phyloP scores from a whole-genome alignment of 345 rosid genomes.

The Noccaea caerulescens region DNA sequence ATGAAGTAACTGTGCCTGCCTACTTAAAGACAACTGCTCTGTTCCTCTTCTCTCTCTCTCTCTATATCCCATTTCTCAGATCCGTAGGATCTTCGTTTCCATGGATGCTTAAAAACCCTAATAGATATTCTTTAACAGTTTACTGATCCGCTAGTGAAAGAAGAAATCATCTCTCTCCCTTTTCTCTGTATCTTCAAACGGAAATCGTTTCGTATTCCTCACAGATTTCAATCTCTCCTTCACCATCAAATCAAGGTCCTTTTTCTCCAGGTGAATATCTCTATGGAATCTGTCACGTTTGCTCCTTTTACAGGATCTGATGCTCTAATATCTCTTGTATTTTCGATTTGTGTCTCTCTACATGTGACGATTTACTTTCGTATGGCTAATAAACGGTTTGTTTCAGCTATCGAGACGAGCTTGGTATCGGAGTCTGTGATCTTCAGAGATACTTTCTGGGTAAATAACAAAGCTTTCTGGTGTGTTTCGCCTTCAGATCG shows the following conservation, averaged over 20 bases:
- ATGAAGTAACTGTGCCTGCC: conserved; percentile 39
- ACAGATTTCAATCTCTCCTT: background rate
- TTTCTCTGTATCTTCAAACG: conserved; percentile 7
- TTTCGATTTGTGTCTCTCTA: background rate
- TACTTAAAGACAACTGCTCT: conserved; percentile 36
- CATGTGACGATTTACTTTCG: conserved; percentile 32
- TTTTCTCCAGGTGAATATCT: conserved; percentile 32
- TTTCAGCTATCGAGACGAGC: conserved; percentile 32
- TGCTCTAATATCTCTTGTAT: background rate
- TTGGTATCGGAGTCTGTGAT: conserved; percentile 19
- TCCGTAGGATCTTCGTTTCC: conserved; percentile 39
- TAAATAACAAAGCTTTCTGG: background rate
- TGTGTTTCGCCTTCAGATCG: background rate
- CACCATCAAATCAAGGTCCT: conserved; percentile 12
- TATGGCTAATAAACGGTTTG: background rate
- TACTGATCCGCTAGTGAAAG: conserved; percentile 15
- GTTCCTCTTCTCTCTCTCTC: background rate
- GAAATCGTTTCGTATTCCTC: conserved; percentile 14
- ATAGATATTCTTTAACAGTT: background rate
- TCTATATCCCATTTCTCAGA: conserved; percentile 41
- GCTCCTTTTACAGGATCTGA: background rate
- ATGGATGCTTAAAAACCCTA: conserved; percentile 41
- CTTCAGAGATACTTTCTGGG: conserved; percentile 7
- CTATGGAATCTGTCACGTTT: conserved; percentile 2
- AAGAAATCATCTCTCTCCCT: background rate